phyloP scores from a whole-genome alignment of 2,329 filamentous ascomycete genomes.

The Fusarium xylarioides region DNA sequence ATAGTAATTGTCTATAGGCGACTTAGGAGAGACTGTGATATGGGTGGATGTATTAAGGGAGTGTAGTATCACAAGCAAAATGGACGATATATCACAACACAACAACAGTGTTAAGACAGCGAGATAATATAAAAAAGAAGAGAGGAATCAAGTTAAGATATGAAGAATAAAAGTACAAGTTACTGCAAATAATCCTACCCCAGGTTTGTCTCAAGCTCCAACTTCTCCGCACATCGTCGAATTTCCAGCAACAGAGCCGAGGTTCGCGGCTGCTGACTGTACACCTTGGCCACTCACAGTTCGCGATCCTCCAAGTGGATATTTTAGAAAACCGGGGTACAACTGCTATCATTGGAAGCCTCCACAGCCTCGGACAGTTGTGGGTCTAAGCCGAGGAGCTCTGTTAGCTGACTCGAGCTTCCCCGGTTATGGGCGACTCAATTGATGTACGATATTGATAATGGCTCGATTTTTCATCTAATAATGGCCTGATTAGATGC shows the following conservation, averaged over 20 bases:
- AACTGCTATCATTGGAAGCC: slow-evolving; percentile 19
- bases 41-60: neutral
- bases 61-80: slow-evolving; percentile 1
- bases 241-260: slow-evolving; percentile 37
- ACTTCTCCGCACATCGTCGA: slow-evolving; percentile 43
- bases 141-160: slow-evolving; percentile 1
- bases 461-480: neutral
- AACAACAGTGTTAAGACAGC: neutral
- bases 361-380: slow-evolving; percentile 30
- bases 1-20: slow-evolving; percentile 32
- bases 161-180: slow-evolving; percentile 11
- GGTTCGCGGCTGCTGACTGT: slow-evolving; percentile 34
- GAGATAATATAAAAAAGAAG: neutral
- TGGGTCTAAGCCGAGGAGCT: slow-evolving; percentile 31
- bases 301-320: slow-evolving; percentile 10
- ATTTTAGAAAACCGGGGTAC: slow-evolving; percentile 40
- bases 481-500: neutral
- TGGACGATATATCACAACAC: neutral
- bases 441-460: neutral
- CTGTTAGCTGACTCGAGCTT: slow-evolving; percentile 6
- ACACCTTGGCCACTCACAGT: slow-evolving; percentile 19
- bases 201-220: slow-evolving; percentile 27
- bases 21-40: slow-evolving; percentile 4
- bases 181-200: slow-evolving; percentile 21
- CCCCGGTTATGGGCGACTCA: slow-evolving; percentile 7